phyloP scores from a whole-genome alignment of 2,329 filamentous ascomycete genomes.

The Tolypocladium paradoxum region DNA sequence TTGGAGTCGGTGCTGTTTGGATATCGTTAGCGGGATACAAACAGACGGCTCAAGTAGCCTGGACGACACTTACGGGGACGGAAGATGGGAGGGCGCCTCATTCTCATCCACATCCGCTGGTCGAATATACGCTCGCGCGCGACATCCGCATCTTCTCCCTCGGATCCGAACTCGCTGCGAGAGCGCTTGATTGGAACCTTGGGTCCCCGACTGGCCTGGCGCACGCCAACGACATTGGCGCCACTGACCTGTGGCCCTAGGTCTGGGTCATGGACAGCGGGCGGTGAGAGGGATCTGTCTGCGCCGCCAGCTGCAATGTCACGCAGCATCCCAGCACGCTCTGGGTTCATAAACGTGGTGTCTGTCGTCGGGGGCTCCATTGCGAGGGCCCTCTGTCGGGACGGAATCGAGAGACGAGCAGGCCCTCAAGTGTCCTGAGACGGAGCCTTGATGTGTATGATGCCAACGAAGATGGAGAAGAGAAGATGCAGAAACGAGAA shows the following conservation, averaged over 20 bases:
- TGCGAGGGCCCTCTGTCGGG: neutral
- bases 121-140: neutral
- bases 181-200: neutral
- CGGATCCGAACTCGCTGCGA: neutral
- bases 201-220: neutral
- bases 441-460: neutral
- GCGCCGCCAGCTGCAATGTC: constrained; percentile 2
- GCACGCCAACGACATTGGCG: neutral
- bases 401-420: neutral
- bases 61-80: neutral
- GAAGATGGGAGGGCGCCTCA: neutral
- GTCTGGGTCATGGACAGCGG: neutral
- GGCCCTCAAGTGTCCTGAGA: neutral
- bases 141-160: neutral
- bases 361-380: neutral
- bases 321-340: constrained; percentile 13
- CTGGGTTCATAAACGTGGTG: constrained; percentile 13
- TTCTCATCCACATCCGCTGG: neutral
- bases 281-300: neutral
- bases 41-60: too few relatives aligned
- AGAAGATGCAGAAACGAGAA: too few relatives aligned
- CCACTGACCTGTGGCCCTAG: neutral
- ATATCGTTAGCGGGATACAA: neutral
- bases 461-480: neutral
- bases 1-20: constrained; percentile 2